These are phyloP conservation scores for Rhipidocladum racemiflorum DNA, from an alignment of 176 grass and related monocot species.

Conservation along the genomic window DNA sequence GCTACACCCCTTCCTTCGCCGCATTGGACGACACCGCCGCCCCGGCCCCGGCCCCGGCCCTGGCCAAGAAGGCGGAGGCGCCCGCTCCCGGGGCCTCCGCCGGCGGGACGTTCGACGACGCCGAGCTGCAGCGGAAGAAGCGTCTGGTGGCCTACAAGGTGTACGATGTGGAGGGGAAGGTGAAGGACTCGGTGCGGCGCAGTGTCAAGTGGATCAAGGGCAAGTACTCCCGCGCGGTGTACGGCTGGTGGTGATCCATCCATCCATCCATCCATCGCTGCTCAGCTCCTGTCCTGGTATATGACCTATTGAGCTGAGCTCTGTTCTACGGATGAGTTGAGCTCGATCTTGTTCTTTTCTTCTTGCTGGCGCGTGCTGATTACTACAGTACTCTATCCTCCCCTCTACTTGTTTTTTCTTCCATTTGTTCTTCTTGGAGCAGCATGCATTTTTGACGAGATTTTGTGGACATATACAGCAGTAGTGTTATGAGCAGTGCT, in stretches of 20 bases:
- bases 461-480: background rate
- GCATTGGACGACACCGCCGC: constrained; percentile 34
- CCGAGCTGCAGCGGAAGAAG: constrained; percentile 84
- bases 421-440: constrained; percentile 21
- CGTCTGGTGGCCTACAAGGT: constrained; percentile 75
- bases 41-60: background rate
- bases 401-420: background rate
- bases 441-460: constrained; percentile 30
- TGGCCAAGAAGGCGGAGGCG: background rate
- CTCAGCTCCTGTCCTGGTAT: background rate
- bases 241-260: constrained; percentile 40
- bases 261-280: too few species aligned
- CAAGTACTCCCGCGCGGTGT: constrained; percentile 51
- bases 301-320: background rate
- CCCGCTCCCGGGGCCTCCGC: background rate
- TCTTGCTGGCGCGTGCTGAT: background rate
- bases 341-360: background rate
- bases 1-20: constrained; percentile 57
- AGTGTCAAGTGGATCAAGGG: constrained; percentile 87
- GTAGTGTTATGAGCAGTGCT: constrained; percentile 16
- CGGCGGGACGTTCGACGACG: constrained; percentile 44
- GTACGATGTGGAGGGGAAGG: constrained; percentile 71
- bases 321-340: background rate
- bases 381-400: background rate
- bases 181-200: constrained; percentile 60